A percentile compares a stretch with the other conserved stretches of the same genome.
phyloP scores from a whole-genome alignment of 1,284 basidiomycete genomes.

The Hymenochaete sp. region DNA sequence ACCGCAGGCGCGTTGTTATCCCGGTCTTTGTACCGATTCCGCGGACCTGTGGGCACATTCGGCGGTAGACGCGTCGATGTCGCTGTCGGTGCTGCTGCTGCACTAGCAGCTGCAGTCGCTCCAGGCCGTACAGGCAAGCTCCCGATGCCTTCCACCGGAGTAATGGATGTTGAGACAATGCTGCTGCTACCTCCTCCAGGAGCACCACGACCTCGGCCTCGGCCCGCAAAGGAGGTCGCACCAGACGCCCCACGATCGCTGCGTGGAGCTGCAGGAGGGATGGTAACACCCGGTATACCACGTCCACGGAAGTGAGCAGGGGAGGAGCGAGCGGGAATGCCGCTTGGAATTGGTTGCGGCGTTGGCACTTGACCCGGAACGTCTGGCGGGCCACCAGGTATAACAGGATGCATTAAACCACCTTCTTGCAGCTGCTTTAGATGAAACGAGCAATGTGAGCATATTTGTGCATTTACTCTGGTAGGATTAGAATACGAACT shows the following conservation, averaged over 20 bases:
- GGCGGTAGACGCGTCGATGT: slow-evolving; percentile 75
- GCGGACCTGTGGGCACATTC: slow-evolving; percentile 74
- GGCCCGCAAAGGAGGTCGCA: slow-evolving; percentile 18
- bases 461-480: slow-evolving; percentile 19
- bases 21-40: slow-evolving; percentile 81
- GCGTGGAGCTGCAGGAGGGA: slow-evolving; percentile 25
- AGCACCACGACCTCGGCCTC: slow-evolving; percentile 33
- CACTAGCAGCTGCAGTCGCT: no score
- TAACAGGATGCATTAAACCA: slow-evolving; percentile 42
- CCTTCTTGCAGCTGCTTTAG: slow-evolving; percentile 24
- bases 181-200: slow-evolving; percentile 33
- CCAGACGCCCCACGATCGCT: slow-evolving; percentile 26
- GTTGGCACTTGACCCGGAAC: slow-evolving; percentile 22
- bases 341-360: slow-evolving; percentile 20
- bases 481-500: slow-evolving; percentile 32
- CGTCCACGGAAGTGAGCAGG: slow-evolving; percentile 50
- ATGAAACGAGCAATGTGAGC: no score
- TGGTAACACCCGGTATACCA: slow-evolving; percentile 31
- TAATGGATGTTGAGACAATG: slow-evolving; percentile 19
- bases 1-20: slow-evolving; percentile 71
- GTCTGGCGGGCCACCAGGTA: slow-evolving; percentile 38
- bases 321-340: slow-evolving; percentile 26
- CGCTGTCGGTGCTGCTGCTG: no score
- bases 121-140: slow-evolving; percentile 49
- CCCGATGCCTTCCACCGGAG: slow-evolving; percentile 24